Evolutionary conservation across 2,329 filamentous ascomycete genomes (phyloP).

Genomic region (Kalaharituber pfeilii): DNA sequence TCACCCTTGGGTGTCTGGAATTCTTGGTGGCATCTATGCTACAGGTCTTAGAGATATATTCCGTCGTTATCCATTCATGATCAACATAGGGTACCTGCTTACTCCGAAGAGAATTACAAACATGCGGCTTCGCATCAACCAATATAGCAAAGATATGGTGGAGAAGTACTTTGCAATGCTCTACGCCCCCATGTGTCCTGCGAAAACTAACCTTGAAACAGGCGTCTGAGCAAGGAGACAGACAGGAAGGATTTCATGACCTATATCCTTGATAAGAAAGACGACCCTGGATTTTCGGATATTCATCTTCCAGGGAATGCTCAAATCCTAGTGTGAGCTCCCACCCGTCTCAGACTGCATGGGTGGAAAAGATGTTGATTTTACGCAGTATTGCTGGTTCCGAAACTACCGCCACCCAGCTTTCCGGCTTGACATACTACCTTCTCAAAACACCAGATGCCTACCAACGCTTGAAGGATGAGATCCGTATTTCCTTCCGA

Average conservation of each 20-base stretch:
- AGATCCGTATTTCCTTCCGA: too few relatives aligned
- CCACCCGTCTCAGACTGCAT: neutral
- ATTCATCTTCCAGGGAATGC: neutral
- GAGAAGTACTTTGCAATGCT: neutral
- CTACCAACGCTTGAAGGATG: too few relatives aligned
- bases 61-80: too few relatives aligned
- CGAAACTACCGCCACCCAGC: too few relatives aligned
- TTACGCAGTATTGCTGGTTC: neutral
- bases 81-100: neutral
- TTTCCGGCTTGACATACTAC: neutral
- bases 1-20: too few relatives aligned
- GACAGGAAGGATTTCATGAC: too few relatives aligned
- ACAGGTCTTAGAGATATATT: neutral
- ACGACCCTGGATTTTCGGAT: neutral
- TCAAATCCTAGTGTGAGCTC: neutral
- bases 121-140: neutral
- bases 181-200: neutral
- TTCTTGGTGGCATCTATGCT: neutral
- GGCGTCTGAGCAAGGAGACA: neutral
- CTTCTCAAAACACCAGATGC: neutral
- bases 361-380: neutral
- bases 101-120: neutral
- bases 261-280: neutral
- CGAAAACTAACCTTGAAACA: neutral
- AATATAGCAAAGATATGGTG: neutral